Evolutionary conservation across 129 eudicot species (phyloP), one percentile per base, ranked within the genome.

Genomic region (Helianthus tuberosus): DNA sequence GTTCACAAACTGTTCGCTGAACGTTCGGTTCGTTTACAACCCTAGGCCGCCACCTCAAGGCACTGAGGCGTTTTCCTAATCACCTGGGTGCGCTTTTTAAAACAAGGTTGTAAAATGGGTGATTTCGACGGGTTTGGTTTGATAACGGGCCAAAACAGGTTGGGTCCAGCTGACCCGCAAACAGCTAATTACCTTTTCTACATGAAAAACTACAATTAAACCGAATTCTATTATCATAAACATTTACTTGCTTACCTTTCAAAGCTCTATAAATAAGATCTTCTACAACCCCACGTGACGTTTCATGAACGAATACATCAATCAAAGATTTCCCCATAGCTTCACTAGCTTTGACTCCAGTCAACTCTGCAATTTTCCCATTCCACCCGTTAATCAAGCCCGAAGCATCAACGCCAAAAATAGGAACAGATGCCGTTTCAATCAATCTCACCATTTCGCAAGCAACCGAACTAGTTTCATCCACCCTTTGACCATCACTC

Each of bases 351-450:
- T 70, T 66, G 52, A 89, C 67, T 32, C 96, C 92, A 1, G 90
- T 89, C 73, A 89, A 75, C 73, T 87, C 88, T 14, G 84, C 75
- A 50, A 85, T 78, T 66, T 87, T 89, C 12, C 84, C 79, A 68
- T 89, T 89, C 96, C 96, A 89, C 10, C 96, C 90, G 67, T 89
- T 89, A 49, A 89, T 68, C 36, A 84, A 44, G 69, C 92, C 86
- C 10, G 79, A 76, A 14, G 55, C 68, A 78, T 89, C 90, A n/a
- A 89, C 90, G 20, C 85, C 96, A 71, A 89, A 87, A 35, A 89
- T 84, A 25, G 96, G 96, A 35, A 79, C 90, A n/a, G 80, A 75
- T 0, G 96, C 88, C 12, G 96, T 89, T 72, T 89, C 92, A 68
- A 87, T 89, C 80, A 89, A 71, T 72, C 90, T 79, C 60, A 85